Evolutionary conservation across 208 protist genomes (phyloP).

Genomic region (Trichomonas tenax): DNA sequence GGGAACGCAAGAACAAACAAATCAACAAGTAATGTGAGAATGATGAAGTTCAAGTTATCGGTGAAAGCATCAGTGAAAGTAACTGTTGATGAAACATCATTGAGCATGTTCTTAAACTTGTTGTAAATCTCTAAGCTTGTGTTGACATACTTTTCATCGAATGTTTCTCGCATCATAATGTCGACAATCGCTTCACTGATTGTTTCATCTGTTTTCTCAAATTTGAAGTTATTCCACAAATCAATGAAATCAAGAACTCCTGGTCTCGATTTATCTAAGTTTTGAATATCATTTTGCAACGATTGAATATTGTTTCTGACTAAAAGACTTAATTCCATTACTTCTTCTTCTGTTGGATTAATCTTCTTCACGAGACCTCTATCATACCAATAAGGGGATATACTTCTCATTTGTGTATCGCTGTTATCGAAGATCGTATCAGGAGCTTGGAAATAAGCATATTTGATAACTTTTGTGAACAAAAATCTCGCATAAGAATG

Average conservation of each 20-base stretch:
- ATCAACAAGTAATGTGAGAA: neutral
- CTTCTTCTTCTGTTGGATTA: neutral
- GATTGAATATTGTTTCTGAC: neutral
- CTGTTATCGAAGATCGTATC: neutral
- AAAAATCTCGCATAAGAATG: neutral
- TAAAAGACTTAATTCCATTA: neutral
- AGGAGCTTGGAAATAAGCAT: neutral
- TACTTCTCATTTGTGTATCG: neutral
- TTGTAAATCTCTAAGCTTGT: neutral
- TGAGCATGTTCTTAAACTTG: neutral
- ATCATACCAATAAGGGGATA: neutral
- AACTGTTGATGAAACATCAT: neutral
- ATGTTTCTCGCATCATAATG: neutral
- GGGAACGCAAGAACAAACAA: neutral
- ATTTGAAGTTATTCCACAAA: neutral
- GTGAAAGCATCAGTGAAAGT: neutral
- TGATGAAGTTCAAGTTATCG: neutral
- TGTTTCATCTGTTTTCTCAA: neutral
- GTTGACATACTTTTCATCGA: neutral
- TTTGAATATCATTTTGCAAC: neutral
- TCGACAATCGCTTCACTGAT: neutral
- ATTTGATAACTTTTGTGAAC: neutral
- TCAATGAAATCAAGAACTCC: neutral
- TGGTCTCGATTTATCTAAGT: neutral
- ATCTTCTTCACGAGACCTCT: neutral